Conservation (phyloP, 2,329 filamentous ascomycete species). For the Calonectria montana region DNA sequence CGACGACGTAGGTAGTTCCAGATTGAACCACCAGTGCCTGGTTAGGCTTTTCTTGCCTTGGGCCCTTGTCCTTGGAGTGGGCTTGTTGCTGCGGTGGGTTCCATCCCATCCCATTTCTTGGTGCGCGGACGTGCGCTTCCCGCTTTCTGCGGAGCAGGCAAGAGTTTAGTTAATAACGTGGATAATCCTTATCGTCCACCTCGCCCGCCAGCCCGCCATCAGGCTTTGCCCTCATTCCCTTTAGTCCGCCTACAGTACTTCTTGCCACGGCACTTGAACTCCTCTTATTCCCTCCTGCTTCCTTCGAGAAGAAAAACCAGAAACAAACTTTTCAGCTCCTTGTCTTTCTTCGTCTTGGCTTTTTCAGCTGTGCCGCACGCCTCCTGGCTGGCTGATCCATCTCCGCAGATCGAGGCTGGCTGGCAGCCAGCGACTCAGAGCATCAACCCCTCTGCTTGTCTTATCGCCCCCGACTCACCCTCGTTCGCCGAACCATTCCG, state of each 20-base stretch:
- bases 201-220: constrained; percentile 6
- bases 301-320: constrained; percentile 14
- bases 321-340: constrained; percentile 35
- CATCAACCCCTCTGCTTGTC: constrained; percentile 19
- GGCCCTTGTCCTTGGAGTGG: constrained; percentile 4
- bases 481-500: constrained; percentile 14
- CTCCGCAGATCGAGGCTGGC: constrained; percentile 30
- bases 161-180: constrained; percentile 31
- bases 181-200: constrained; percentile 26
- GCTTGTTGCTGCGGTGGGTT: constrained; percentile 12
- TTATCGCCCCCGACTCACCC: constrained; percentile 28
- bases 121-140: constrained; percentile 28
- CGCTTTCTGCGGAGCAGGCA: constrained; percentile 32
- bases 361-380: constrained; percentile 30
- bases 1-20: background rate
- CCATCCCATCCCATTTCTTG: constrained; percentile 9
- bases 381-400: constrained; percentile 34
- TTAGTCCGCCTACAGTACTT: constrained; percentile 11
- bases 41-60: constrained; percentile 14
- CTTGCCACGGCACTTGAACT: constrained; percentile 1
- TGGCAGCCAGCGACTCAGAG: constrained; percentile 33
- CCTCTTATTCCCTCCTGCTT: background rate
- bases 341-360: constrained; percentile 14
- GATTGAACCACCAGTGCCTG: background rate
- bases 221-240: constrained; percentile 8